Evolutionary conservation across 2,329 filamentous ascomycete genomes (phyloP).

Genomic region (Fusarium sp.): DNA sequence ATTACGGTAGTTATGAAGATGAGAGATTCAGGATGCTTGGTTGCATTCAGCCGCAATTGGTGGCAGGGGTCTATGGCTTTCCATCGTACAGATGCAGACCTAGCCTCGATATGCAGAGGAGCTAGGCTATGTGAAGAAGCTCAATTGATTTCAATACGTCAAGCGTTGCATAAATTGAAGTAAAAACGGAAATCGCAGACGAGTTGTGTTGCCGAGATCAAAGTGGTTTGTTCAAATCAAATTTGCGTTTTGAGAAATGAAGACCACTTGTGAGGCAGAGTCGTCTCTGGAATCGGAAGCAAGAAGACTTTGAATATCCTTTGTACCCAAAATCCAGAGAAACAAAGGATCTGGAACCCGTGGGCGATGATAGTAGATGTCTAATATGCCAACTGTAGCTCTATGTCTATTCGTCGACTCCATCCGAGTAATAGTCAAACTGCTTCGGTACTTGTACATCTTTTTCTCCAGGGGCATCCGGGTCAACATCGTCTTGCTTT

Average conservation of each 20-base stretch:
- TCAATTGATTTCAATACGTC: background rate
- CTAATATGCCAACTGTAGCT: background rate
- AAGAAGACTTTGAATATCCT: background rate
- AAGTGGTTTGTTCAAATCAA: background rate
- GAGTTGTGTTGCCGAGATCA: background rate
- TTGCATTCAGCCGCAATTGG: slow-evolving; percentile 2
- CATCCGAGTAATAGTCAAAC: slow-evolving; percentile 57
- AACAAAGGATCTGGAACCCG: background rate
- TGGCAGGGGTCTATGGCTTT: slow-evolving; percentile 2
- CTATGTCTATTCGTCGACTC: slow-evolving; percentile 36
- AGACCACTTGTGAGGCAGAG: background rate
- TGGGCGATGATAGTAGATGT: background rate
- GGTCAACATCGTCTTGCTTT: slow-evolving; percentile 42
- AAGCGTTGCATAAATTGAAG: too few relatives aligned
- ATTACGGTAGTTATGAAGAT: background rate
- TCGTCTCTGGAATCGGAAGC: background rate
- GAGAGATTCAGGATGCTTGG: background rate
- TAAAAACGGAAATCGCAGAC: background rate
- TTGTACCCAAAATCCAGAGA: accelerated
- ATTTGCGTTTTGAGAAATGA: background rate
- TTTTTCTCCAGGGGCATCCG: slow-evolving; percentile 48
- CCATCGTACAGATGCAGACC: background rate
- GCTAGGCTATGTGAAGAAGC: background rate
- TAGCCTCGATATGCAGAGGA: background rate
- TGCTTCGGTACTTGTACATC: slow-evolving; percentile 50